Evolutionary conservation across 257 asterid genomes (phyloP).

Genomic region (Cynanchum wilfordii): DNA sequence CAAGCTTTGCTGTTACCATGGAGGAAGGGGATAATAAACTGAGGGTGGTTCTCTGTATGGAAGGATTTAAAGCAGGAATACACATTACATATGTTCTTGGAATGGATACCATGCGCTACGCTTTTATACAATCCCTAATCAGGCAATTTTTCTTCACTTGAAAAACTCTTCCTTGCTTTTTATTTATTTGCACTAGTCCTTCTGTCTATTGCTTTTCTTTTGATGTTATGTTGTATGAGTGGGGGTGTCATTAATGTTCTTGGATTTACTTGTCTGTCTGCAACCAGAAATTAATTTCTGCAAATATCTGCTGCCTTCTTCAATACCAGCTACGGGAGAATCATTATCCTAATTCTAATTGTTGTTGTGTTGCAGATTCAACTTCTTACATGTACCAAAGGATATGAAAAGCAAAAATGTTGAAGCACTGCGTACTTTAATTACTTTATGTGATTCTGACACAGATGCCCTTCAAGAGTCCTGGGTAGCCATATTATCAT

Average conservation of each 20-base stretch:
- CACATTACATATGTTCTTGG: constrained; percentile 89
- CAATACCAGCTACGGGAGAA: background rate
- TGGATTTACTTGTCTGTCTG: constrained; percentile 4
- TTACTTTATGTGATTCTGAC: constrained; percentile 81
- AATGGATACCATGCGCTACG: constrained; percentile 99
- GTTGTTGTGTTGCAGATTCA: constrained; percentile 60
- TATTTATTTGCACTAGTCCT: background rate
- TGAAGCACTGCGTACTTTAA: constrained; percentile 89
- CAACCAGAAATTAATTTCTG: background rate
- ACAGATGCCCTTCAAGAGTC: constrained; percentile 91
- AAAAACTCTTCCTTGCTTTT: background rate
- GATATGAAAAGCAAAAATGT: constrained; percentile 96
- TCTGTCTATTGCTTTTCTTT: background rate
- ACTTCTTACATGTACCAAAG: constrained; percentile 91
- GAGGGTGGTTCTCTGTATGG: constrained; percentile 86
- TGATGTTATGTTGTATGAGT: background rate
- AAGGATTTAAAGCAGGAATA: constrained; percentile 94
- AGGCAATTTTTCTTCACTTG: constrained; percentile 46
- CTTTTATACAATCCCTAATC: constrained; percentile 84
- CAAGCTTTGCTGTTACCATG: constrained; percentile 96
- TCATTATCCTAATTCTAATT: background rate
- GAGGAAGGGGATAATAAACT: constrained; percentile 97
- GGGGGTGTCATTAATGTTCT: background rate
- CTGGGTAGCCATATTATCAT: constrained; percentile 90
- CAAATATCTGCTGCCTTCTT: background rate